Conservation (phyloP, 306 rosid genomes). For the Quercus engelmannii region DNA sequence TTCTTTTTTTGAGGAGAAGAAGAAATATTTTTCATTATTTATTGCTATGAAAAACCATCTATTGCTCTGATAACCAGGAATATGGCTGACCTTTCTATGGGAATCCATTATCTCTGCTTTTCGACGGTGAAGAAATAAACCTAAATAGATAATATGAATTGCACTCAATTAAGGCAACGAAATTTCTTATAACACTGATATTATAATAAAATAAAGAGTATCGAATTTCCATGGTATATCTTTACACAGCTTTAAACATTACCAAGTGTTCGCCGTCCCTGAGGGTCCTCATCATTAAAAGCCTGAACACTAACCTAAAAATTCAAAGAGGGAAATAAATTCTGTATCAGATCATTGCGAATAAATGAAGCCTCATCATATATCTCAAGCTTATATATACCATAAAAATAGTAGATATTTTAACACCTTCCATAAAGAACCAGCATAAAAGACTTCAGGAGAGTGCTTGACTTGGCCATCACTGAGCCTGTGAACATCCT, state of each 20-base stretch:
- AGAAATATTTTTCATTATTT: neutral
- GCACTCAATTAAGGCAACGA: neutral
- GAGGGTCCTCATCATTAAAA: slow-evolving; percentile 93
- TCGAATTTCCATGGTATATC: slow-evolving; percentile 12
- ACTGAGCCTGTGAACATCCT: slow-evolving; percentile 94
- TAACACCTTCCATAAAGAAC: slow-evolving; percentile 95
- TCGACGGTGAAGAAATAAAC: slow-evolving; percentile 90
- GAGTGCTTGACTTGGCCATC: slow-evolving; percentile 99
- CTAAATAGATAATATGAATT: slow-evolving; percentile 42
- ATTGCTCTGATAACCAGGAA: slow-evolving; percentile 13
- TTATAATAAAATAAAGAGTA: neutral
- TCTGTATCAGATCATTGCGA: slow-evolving; percentile 21
- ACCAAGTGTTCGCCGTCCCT: slow-evolving; percentile 94
- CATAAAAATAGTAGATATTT: slow-evolving; percentile 20
- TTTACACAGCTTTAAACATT: slow-evolving; percentile 25
- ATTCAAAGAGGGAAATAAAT: slow-evolving; percentile 29
- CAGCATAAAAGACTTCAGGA: slow-evolving; percentile 88
- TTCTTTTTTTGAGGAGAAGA: neutral
- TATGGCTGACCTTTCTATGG: slow-evolving; percentile 55
- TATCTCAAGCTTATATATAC: slow-evolving; percentile 4
- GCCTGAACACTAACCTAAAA: slow-evolving; percentile 94
- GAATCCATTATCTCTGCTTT: slow-evolving; percentile 65
- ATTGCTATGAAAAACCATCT: slow-evolving; percentile 15
- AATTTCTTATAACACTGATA: slow-evolving; percentile 8
- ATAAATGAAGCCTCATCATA: neutral